Base-by-base conservation (phyloP, 208 protist genomes). In the Leishmania tropica region DNA sequence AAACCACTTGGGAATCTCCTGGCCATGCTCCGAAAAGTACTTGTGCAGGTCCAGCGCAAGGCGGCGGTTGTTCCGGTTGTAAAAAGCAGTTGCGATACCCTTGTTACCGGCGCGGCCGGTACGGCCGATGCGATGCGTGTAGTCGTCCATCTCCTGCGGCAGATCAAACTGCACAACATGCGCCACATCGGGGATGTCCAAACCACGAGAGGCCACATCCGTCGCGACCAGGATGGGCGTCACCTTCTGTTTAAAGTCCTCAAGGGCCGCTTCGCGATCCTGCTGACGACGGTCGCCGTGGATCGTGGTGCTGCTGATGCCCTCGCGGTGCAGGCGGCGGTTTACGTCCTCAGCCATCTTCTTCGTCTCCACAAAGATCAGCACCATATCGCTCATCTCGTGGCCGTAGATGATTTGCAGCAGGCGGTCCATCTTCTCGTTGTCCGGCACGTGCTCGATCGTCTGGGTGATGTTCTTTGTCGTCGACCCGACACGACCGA, bases 311-410 rank as follows among this genome's bases (percentile, higher is more conserved):
- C 87, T 95, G 28, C 99, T 94, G 76, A 97, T 98, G 60, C 85
- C 87, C 60, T 97, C 87, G 60, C 98, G 96, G 68, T 89, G 76
- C 53, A 97, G 88, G 81, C 89, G 84, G 74, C 86, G 84, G 75
- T 93, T 86, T 8, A 99, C 81, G 68, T 91, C 79, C 58, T 99
- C 95, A 48, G 99, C 99, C 48, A 93, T 92, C 62, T 93, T 89
- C 90, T 99, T 99, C 42, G 99, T 99, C 80, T 99, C 98, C 6
- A 99, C 99, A 89, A 99, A 99, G 75, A 99, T 84, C n/a, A 97
- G 90, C 24, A 95, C 91, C 75, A 98, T 90, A 81, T 94, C 94
- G 42, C 83, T 95, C 85, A 87, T 90, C 81, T 95, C 94, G 78
- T 93, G 90, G 40, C 84, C 87, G 67, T 88, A 96, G 78, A 94